A percentile compares a stretch with the other conserved stretches of the same genome.
phyloP scores from a whole-genome alignment of 371 early-diverging fungal species.

The Apophysomyces trapeziformis region DNA sequence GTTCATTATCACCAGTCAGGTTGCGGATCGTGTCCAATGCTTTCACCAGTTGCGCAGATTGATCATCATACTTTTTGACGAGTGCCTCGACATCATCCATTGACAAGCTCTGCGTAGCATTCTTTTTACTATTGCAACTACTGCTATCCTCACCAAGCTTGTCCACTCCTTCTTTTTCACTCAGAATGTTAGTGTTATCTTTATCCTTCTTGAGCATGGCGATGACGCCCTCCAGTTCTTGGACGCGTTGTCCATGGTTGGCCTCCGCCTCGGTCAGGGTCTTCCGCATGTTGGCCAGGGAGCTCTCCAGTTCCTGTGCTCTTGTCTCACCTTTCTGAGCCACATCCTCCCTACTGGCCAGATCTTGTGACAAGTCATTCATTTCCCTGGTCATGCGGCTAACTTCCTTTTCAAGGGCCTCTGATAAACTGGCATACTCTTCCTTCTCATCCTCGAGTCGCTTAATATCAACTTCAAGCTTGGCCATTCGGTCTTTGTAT shows the following conservation, averaged over 20 bases:
- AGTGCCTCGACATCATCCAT: neutral
- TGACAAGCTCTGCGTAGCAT: neutral
- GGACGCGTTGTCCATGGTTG: neutral
- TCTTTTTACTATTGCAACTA: neutral
- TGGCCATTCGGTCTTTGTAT: conserved; percentile 18
- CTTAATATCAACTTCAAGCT: conserved; percentile 24
- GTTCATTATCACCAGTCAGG: neutral
- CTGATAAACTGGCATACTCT: conserved; percentile 34
- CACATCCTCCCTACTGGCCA: conserved; percentile 22
- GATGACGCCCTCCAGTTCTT: neutral
- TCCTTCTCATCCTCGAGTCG: conserved; percentile 36
- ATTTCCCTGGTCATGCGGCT: conserved; percentile 28
- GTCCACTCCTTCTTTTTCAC: neutral
- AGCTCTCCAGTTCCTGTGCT: neutral
- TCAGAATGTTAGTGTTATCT: too few relatives aligned
- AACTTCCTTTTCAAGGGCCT: conserved; percentile 41
- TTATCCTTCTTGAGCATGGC: too few relatives aligned
- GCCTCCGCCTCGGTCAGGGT: neutral
- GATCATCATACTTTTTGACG: neutral
- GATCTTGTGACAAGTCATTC: conserved; percentile 22
- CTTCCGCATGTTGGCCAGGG: neutral
- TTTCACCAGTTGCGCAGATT: neutral
- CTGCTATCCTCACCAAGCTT: neutral
- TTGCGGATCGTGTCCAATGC: neutral
- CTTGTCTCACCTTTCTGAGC: conserved; percentile 8